Evolutionary conservation across 2,329 filamentous ascomycete species (phyloP).

Genomic region (Fusarium tupiense): DNA sequence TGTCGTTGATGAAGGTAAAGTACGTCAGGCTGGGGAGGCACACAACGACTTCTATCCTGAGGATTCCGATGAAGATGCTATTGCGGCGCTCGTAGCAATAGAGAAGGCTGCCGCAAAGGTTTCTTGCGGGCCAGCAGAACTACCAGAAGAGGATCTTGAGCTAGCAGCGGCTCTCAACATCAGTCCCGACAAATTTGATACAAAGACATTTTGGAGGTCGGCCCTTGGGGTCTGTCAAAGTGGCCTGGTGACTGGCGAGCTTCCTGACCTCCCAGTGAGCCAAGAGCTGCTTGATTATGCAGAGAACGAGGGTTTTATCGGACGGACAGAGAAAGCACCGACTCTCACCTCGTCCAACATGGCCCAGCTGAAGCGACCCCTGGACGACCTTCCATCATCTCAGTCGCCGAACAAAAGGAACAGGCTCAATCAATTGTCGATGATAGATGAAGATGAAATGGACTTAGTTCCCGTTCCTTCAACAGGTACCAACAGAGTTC

Average conservation of each 20-base stretch:
- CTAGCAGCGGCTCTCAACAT: neutral
- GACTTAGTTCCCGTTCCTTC: conserved; percentile 23
- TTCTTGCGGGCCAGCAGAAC: neutral
- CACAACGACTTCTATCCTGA: conserved; percentile 60
- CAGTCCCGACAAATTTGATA: conserved; percentile 37
- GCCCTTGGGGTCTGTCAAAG: conserved; percentile 54
- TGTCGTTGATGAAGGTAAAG: conserved; percentile 72
- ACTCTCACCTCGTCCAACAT: neutral
- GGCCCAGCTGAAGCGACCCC: conserved; percentile 18
- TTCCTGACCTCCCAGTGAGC: conserved; percentile 51
- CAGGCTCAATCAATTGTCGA: neutral
- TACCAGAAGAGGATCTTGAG: neutral
- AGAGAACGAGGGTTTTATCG: conserved; percentile 49
- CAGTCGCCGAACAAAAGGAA: conserved; percentile 10
- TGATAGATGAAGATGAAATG: conserved; percentile 6
- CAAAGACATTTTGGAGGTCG: conserved; percentile 2
- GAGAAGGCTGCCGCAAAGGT: conserved; percentile 16
- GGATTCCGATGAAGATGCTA: conserved; percentile 64
- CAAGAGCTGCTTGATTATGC: conserved; percentile 53
- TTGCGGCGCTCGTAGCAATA: conserved; percentile 39
- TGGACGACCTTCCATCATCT: neutral
- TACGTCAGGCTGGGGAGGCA: conserved; percentile 57
- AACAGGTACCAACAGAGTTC: neutral
- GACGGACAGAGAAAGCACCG: conserved; percentile 27
- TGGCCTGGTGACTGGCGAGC: conserved; percentile 51